Evolutionary conservation across 176 grass and related monocot species (phyloP), one percentile per base, ranked within the genome.

Genomic region (Ampelocalamus luodianensis): DNA sequence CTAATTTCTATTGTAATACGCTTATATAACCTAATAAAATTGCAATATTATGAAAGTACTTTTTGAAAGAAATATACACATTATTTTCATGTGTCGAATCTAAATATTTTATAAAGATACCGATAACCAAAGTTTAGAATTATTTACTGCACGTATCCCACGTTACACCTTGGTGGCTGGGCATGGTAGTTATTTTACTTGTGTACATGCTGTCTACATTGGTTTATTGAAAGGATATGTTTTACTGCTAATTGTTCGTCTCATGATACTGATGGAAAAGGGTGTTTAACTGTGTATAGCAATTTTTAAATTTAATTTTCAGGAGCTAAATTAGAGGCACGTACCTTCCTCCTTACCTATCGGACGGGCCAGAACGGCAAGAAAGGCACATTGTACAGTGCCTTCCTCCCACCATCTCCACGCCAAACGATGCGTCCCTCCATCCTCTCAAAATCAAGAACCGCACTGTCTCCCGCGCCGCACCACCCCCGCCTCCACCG

Each of bases 251-350:
- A 65, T 39, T 14, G 8, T 5, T n/a, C 61, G 5, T 61, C 71
- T 79, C 38, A 54, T 79, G 55, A 37, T 83, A 89, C 71, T 80
- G 13, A 72, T 87, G 14, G 36, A 59, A 79, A 73, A 5, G 13
- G 6, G 29, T 77, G 46, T 10, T 51, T 45, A 45, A 45, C 2
- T 45, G 10, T 45, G 43, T 50, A 24, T 82, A 63, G 70, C 9
- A 54, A 54, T 6, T 63, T 46, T 56, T 26, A 26, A 83, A 29
- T 86, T 88, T 84, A 10, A 77, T 59, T 81, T 88, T 49, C 73
- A 92, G 29, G 29, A 29, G 29, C 29, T 29, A 29, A 29, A 29
- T 29, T 29, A 29, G 29, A 29, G 29, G 29, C 29, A 29, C 29
- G 1, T 29, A 29, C 29, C 29, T 29, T 29, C 29, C 0, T 29